phyloP scores from a whole-genome alignment of 441 rosid genomes.

The Bocquillonia castaneifolia region DNA sequence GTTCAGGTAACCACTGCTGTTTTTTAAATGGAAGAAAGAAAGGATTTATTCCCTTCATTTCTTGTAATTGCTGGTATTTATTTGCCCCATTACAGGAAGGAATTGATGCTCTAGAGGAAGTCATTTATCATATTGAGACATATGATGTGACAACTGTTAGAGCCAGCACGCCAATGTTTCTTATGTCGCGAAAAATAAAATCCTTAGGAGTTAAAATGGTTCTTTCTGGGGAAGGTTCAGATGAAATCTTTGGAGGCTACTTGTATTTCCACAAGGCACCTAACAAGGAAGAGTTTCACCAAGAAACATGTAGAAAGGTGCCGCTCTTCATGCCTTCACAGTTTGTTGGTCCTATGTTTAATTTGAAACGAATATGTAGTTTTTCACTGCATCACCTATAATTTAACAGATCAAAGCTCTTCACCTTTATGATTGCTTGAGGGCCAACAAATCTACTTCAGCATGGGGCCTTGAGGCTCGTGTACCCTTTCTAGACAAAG shows the following conservation, averaged over 20 bases:
- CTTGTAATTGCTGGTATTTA: slow-evolving; percentile 11
- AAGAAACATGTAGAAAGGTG: slow-evolving; percentile 96
- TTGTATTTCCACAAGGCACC: slow-evolving; percentile 99
- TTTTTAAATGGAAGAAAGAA: slow-evolving; percentile 15
- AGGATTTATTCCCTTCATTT: background rate
- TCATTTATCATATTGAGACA: slow-evolving; percentile 90
- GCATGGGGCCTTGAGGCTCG: slow-evolving; percentile 99
- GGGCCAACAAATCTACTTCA: slow-evolving; percentile 95
- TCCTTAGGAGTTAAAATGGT: slow-evolving; percentile 99
- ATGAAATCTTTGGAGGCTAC: slow-evolving; percentile 97
- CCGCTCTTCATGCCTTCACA: too few relatives aligned
- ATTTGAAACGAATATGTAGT: slow-evolving; percentile 11
- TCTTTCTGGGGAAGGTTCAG: slow-evolving; percentile 97
- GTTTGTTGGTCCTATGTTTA: background rate
- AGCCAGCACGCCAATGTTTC: slow-evolving; percentile 99
- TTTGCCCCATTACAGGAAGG: slow-evolving; percentile 61
- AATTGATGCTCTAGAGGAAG: slow-evolving; percentile 94
- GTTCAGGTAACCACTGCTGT: slow-evolving; percentile 57
- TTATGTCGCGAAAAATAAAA: slow-evolving; percentile 95
- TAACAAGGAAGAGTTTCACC: slow-evolving; percentile 86
- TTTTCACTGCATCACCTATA: slow-evolving; percentile 24
- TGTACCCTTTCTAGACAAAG: slow-evolving; percentile 93
- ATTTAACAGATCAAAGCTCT: slow-evolving; percentile 82
- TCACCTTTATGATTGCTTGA: slow-evolving; percentile 95
- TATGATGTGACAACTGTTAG: slow-evolving; percentile 96